A percentile compares a stretch with the other conserved stretches of the same genome.
Conservation (phyloP, 129 eudicot species). For the Scalesia atractyloides region DNA sequence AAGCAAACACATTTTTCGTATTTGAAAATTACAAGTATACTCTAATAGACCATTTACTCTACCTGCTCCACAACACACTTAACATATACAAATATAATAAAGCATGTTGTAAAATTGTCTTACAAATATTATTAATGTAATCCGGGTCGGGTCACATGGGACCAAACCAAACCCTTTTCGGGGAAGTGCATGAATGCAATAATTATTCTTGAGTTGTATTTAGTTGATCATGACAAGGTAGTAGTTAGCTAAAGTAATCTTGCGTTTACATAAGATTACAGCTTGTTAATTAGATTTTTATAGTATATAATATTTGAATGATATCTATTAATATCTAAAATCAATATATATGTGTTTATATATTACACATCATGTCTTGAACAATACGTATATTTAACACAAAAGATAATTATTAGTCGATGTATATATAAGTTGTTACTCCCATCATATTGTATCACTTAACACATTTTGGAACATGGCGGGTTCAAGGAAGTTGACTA, state of each 20-base stretch:
- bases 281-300: background rate
- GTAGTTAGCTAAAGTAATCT: slow-evolving; percentile 30
- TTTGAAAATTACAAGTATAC: slow-evolving; percentile 22
- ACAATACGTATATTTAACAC: slow-evolving; percentile 28
- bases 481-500: slow-evolving; percentile 30
- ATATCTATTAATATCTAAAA: background rate
- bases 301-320: background rate
- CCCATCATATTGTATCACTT: slow-evolving; percentile 8
- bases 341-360: background rate
- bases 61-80: slow-evolving; percentile 34
- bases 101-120: slow-evolving; percentile 23
- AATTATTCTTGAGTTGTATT: slow-evolving; percentile 17
- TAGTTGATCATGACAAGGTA: slow-evolving; percentile 27
- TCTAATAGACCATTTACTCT: slow-evolving; percentile 25
- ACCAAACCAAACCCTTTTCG: background rate
- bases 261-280: background rate
- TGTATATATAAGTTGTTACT: slow-evolving; percentile 8
- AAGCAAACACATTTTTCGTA: slow-evolving; percentile 21
- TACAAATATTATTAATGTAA: background rate
- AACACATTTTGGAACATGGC: slow-evolving; percentile 19
- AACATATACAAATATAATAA: background rate
- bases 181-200: slow-evolving; percentile 17
- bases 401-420: background rate
- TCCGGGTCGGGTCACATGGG: slow-evolving; percentile 40
- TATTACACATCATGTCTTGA: slow-evolving; percentile 12